Conservation (phyloP, 129 eudicot species). For the Daucus carota region DNA sequence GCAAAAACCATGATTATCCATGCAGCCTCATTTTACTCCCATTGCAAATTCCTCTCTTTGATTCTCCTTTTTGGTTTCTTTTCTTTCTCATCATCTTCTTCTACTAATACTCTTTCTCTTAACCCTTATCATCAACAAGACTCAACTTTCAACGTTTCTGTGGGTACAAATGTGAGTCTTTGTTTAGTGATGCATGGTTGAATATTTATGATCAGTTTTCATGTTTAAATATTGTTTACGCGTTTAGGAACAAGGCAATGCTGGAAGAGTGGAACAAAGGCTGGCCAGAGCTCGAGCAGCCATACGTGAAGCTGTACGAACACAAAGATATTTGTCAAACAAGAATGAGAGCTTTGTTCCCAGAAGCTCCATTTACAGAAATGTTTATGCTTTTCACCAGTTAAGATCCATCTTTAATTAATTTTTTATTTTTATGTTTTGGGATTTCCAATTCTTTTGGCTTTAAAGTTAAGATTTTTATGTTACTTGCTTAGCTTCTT, state of each 20-base stretch:
- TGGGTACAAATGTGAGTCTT: background rate
- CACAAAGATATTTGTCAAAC: conserved; percentile 15
- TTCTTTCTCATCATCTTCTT: background rate
- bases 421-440: no score
- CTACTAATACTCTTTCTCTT: background rate
- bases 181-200: background rate
- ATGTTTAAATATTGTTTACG: no score
- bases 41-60: background rate
- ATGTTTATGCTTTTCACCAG: conserved; percentile 63
- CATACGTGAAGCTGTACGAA: conserved; percentile 40
- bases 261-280: conserved; percentile 37
- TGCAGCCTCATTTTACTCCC: background rate
- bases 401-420: conserved; percentile 17
- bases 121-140: background rate
- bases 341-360: conserved; percentile 36
- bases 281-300: conserved; percentile 58
- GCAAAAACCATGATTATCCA: background rate
- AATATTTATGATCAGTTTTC: background rate
- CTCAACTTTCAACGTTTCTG: background rate
- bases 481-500: no score
- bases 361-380: conserved; percentile 51
- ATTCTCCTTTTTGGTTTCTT: background rate
- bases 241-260: background rate
- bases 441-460: no score
- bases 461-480: no score